These are phyloP conservation scores for Quercus wislizeni DNA, from an alignment of 306 rosid species.

Conservation along the genomic window DNA sequence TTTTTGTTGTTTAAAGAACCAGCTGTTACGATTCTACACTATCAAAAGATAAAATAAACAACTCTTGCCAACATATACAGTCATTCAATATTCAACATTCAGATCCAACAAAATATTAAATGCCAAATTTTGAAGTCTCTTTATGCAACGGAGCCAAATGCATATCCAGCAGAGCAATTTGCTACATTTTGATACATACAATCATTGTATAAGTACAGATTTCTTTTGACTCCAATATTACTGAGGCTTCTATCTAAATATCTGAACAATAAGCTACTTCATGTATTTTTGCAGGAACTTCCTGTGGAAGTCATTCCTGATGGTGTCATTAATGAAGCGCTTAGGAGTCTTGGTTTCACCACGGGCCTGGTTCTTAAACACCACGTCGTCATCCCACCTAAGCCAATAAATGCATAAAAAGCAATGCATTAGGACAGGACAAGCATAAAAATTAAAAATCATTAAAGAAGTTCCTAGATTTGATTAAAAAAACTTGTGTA, in stretches of 20 bases:
- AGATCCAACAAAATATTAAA: too few relatives aligned
- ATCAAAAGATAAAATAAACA: not conserved
- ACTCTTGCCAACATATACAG: not conserved
- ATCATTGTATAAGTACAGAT: not conserved
- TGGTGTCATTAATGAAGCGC: slow-evolving; percentile 93
- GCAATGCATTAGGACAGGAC: not conserved
- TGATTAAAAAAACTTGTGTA: not conserved
- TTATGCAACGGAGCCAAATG: not conserved
- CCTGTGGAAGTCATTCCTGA: slow-evolving; percentile 89
- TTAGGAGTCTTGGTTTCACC: slow-evolving; percentile 85
- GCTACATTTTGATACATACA: slow-evolving; percentile 3
- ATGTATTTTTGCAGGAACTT: slow-evolving; percentile 89
- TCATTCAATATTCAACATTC: too few relatives aligned
- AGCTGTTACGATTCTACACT: not conserved
- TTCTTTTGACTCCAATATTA: not conserved
- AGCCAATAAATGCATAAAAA: slow-evolving; percentile 1
- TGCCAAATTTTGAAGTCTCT: not conserved
- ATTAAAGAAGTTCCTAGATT: not conserved
- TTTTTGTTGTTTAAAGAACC: too few relatives aligned
- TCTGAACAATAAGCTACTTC: slow-evolving; percentile 42
- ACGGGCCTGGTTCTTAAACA: slow-evolving; percentile 89
- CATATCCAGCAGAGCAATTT: not conserved
- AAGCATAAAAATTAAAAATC: not conserved
- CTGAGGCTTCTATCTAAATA: not conserved
- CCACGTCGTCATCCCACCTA: slow-evolving; percentile 95